Evolutionary conservation across 2,329 filamentous ascomycete genomes (phyloP).

Genomic region (Aureobasidium zeae): DNA sequence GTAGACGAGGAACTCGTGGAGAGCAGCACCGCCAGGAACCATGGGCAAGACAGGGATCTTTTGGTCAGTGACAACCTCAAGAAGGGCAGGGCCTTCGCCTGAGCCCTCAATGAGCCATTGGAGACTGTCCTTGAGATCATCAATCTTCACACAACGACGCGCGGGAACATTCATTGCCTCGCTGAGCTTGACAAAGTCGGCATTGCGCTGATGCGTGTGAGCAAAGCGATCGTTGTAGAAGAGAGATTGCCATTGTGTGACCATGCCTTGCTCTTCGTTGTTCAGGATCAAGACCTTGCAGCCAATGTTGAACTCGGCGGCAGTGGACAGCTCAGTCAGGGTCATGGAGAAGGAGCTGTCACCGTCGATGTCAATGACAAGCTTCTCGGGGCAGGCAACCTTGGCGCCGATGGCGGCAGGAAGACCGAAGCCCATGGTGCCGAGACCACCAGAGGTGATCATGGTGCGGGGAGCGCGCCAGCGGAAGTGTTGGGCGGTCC

Average conservation of each 20-base stretch:
- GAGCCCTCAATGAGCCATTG: constrained; percentile 70
- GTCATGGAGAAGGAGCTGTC: constrained; percentile 99
- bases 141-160: constrained; percentile 60
- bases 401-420: constrained; percentile 93
- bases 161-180: constrained; percentile 84
- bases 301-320: constrained; percentile 90
- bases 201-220: constrained; percentile 89
- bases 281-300: constrained; percentile 92
- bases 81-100: constrained; percentile 78
- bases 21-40: constrained; percentile 77
- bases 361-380: constrained; percentile 93
- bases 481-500: constrained; percentile 92
- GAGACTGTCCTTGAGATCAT: constrained; percentile 67
- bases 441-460: constrained; percentile 92
- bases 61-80: constrained; percentile 84
- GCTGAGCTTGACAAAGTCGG: constrained; percentile 88
- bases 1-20: constrained; percentile 90
- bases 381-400: constrained; percentile 68
- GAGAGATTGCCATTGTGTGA: constrained; percentile 95
- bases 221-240: constrained; percentile 93
- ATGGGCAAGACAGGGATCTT: constrained; percentile 94
- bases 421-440: constrained; percentile 92
- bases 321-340: constrained; percentile 85
- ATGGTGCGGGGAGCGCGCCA: constrained; percentile 88
- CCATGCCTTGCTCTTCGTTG: constrained; percentile 98